phyloP scores from a whole-genome alignment of 2,329 filamentous ascomycete species.

The Monosporascus sp. region DNA sequence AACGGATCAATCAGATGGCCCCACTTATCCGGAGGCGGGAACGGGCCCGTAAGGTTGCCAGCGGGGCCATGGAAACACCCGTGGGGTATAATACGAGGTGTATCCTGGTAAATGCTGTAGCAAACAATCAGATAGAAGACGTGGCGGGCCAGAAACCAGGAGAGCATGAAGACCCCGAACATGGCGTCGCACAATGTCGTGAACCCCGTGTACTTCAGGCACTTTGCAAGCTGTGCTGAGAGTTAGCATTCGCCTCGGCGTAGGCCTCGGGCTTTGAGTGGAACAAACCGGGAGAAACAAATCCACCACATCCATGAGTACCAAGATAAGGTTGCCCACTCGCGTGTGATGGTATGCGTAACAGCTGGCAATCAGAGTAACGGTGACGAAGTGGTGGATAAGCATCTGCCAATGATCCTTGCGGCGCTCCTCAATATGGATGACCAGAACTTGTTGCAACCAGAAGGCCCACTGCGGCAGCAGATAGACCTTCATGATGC shows the following conservation, averaged over 20 bases:
- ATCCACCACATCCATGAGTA: constrained; percentile 91
- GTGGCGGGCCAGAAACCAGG: constrained; percentile 82
- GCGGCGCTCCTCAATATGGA: constrained; percentile 88
- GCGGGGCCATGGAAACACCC: constrained; percentile 66
- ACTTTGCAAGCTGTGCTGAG: constrained; percentile 68
- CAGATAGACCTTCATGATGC: constrained; percentile 81
- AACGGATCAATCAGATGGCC: constrained; percentile 71
- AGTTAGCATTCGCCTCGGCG: constrained; percentile 3
- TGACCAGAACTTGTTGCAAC: constrained; percentile 88
- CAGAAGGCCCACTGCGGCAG: constrained; percentile 88
- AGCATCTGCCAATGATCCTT: constrained; percentile 98
- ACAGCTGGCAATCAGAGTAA: constrained; percentile 69
- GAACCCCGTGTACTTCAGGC: constrained; percentile 83
- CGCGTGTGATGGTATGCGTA: constrained; percentile 85
- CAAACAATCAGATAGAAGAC: constrained; percentile 72
- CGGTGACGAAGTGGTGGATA: constrained; percentile 88
- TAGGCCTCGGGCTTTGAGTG: background rate
- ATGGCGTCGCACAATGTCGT: constrained; percentile 71
- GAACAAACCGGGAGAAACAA: constrained; percentile 72
- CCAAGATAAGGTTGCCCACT: constrained; percentile 82
- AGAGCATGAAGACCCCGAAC: constrained; percentile 80
- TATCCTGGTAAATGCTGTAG: constrained; percentile 72
- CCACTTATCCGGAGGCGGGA: constrained; percentile 45
- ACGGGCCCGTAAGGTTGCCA: constrained; percentile 49
- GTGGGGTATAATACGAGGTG: constrained; percentile 54